These are phyloP conservation scores for Paramecium biaurelia DNA, from an alignment of 73 alveolate genomes.

Conservation along the genomic window DNA sequence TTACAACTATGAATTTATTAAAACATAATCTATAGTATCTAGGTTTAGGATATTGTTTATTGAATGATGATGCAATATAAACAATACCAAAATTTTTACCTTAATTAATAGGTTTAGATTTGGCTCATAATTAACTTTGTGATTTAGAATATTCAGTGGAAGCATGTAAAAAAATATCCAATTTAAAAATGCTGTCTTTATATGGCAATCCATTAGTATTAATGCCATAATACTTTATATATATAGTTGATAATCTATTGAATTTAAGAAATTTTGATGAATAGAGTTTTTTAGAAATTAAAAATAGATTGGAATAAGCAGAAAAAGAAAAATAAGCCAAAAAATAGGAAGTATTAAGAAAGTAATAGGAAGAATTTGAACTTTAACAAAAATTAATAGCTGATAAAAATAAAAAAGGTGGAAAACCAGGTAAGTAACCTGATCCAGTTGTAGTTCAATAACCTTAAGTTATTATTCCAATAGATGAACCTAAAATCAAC, in stretches of 20 bases:
- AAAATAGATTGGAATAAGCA: conserved; percentile 14
- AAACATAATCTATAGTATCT: conserved; percentile 5
- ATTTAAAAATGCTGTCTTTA: not conserved
- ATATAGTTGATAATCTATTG: not conserved
- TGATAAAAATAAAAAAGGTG: conserved; percentile 53
- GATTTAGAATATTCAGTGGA: conserved; percentile 31
- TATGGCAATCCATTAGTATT: conserved; percentile 40
- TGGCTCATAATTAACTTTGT: conserved; percentile 13
- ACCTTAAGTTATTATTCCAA: not conserved
- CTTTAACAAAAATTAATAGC: not conserved
- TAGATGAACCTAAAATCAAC: conserved; percentile 5
- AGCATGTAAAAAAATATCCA: not conserved
- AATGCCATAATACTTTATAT: conserved; percentile 29
- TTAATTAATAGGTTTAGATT: conserved; percentile 1
- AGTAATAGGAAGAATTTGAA: not conserved
- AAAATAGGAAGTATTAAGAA: not conserved
- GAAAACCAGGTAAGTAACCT: not conserved
- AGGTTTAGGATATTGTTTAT: conserved; percentile 22
- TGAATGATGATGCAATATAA: conserved; percentile 30
- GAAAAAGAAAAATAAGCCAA: conserved; percentile 20
- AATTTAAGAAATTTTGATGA: conserved; percentile 23
- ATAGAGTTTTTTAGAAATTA: conserved; percentile 9
- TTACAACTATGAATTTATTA: not conserved
- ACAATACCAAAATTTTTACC: not conserved
- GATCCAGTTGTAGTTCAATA: not conserved